Base-by-base conservation (phyloP, 2,329 filamentous ascomycete species). In the Paramyrothecium sp. region DNA sequence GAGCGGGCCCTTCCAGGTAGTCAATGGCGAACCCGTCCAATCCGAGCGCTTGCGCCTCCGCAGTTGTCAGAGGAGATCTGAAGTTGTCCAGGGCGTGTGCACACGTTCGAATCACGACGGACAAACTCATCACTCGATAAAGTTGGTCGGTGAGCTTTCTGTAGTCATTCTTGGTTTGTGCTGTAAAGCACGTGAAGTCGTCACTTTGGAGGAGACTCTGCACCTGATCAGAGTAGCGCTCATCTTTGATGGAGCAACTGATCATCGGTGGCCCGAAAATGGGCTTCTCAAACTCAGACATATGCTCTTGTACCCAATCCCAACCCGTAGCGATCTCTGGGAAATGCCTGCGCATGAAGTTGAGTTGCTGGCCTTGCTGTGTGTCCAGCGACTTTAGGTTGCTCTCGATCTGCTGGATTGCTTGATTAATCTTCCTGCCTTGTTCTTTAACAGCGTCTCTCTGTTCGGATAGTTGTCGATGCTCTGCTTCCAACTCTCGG, bases 11-110 rank as follows among this genome's bases (percentile, higher is more conserved):
- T 34, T 88, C 82, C 7, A 99, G 69, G 58, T 84, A 91, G 67
- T 98, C 90, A 23, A 90, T 80, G 1, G 92, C 87, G 76, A 90
- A 97, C 2, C 89, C 87, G 61, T 96, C 89, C 53, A 99, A 84
- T 0, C 92, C 92, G 72, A 86, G 57, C 46, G 66, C 58, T 54
- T 67, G 67, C 56, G 92, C 72, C 54, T 91, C 78, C 10, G 86
- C 78, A 7, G 69, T 64, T 1, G 82, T 74, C 5, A 91, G 66
- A 0, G 85, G 84, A 8, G 83, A 66, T 51, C 68, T 76, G 63
- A 88, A 89, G 1, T 78, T 71, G 3, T 79, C 73, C 10, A 92
- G 72, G 2, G 82, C 72, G 17, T 78, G 75, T 1, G 78, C 72
- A 56, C 84, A 86, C 1, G 85, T 87, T 60, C 89, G 88, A 59